Base-by-base conservation (phyloP, 768 basidiomycete species). In the Termitomyces titanicus region DNA sequence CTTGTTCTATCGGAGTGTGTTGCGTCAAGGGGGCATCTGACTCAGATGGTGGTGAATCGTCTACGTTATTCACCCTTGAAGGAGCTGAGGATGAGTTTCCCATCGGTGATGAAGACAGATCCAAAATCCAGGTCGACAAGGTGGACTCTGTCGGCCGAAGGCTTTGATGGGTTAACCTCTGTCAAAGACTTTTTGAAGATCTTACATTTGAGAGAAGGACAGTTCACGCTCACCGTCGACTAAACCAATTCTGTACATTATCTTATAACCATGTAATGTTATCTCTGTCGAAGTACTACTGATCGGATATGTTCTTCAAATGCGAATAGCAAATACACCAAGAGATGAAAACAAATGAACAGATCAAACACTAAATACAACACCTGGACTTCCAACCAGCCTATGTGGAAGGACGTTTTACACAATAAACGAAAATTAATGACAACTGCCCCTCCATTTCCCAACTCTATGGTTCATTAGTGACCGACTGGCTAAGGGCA, bases 1-100 rank as follows among this genome's bases (percentile, higher is more conserved):
- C 52, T 59, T 11, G 44, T 45, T 11, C 27, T 60, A 7, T 48
- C 59, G 0, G 38, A 38, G 3, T 56, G 47, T 27, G 8, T 8
- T n/a, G 25, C 37, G 17, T 39, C 51, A 3, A 31, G 46, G n/a
- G 52, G 55, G 20, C 5, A 31, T 9, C 24, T 56, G n/a, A 15
- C 15, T 3, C 15, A 3, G 7, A 60, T 56, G 52, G 44, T 56
- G 0, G 7, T 10, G 11, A 50, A 55, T 22, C 55, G 48, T 27
- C 13, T 13, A 35, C 22, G 22, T 24, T 13, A 35, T 31, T 47
- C 48, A 10, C 35, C 25, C 5, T 50, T 59, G 3, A 44, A 48
- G 31, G 44, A 37, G 20, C 20, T 58, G 38, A 58, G 18, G 24
- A 35, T 59, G 11, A 44, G 56, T 29, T 42, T 50, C 0, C 17